phyloP scores from a whole-genome alignment of 1,284 basidiomycete genomes.

The Cutaneotrichosporon cyanovorans region DNA sequence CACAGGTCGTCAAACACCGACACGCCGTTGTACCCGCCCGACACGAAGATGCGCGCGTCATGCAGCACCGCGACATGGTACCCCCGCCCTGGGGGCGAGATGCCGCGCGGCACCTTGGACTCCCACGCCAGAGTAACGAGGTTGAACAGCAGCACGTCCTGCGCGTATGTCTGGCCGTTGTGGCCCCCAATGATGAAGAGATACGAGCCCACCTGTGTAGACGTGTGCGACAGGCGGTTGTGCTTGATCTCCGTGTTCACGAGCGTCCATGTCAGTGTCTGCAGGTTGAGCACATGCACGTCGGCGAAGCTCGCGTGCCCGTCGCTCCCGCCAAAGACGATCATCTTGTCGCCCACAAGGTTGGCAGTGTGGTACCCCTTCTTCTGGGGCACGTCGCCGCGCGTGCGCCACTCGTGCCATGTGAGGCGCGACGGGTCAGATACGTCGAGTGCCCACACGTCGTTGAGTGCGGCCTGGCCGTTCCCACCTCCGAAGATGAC shows the following conservation, averaged over 20 bases:
- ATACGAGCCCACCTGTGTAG: conserved; percentile 88
- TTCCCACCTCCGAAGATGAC: conserved; percentile 90
- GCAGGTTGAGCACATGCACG: conserved; percentile 76
- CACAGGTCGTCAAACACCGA: conserved; percentile 76
- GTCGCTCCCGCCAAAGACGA: conserved; percentile 47
- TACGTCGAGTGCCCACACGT: conserved; percentile 76
- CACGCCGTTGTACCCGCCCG: conserved; percentile 80
- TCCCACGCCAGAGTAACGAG: conserved; percentile 57
- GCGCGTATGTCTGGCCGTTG: conserved; percentile 67
- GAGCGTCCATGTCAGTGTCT: conserved; percentile 62
- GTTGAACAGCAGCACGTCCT: conserved; percentile 76
- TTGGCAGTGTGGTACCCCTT: conserved; percentile 89
- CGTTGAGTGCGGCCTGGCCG: conserved; percentile 77
- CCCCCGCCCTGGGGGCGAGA: conserved; percentile 61
- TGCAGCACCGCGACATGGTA: conserved; percentile 68
- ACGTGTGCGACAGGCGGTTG: conserved; percentile 73
- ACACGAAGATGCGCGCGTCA: conserved; percentile 74
- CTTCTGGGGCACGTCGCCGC: conserved; percentile 48
- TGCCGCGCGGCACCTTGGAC: conserved; percentile 56
- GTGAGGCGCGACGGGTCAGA: conserved; percentile 36
- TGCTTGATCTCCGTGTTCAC: conserved; percentile 55
- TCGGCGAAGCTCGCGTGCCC: conserved; percentile 65
- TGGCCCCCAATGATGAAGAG: conserved; percentile 85
- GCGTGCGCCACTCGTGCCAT: conserved; percentile 51
- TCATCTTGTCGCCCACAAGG: conserved; percentile 63